phyloP scores from a whole-genome alignment of 208 protist genomes.

The Trichomonas vaginalis region DNA sequence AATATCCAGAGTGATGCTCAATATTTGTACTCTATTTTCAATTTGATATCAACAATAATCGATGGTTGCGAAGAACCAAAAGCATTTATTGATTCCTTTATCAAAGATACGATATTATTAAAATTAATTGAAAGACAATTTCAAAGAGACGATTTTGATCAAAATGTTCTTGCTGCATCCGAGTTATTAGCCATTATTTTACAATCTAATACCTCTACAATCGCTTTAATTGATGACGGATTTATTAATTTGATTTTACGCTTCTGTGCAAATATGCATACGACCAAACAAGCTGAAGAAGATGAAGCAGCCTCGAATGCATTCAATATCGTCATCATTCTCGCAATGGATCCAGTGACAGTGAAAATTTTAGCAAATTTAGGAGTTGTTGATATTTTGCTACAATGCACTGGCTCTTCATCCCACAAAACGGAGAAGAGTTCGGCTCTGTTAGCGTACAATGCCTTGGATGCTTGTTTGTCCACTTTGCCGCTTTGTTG shows the following conservation, averaged over 20 bases:
- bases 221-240: not conserved
- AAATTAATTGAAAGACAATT: not conserved
- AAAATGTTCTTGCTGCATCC: conserved; percentile 1
- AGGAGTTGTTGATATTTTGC: not conserved
- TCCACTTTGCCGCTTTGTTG: not conserved
- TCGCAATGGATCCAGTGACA: not conserved
- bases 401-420: not conserved
- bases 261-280: not conserved
- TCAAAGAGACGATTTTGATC: not conserved
- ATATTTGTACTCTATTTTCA: not conserved
- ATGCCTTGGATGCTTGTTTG: not conserved
- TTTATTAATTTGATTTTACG: not conserved
- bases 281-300: not conserved
- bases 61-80: not conserved
- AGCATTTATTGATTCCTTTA: not conserved
- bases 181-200: not conserved
- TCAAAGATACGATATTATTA: not conserved
- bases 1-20: not conserved
- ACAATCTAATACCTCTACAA: not conserved
- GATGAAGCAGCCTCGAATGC: not conserved
- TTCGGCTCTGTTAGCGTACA: not conserved
- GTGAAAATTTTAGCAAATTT: not conserved
- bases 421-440: not conserved
- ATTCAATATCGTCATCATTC: not conserved
- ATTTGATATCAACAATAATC: not conserved